phyloP scores from a whole-genome alignment of 331 rosid species.

The Cydonia oblonga region DNA sequence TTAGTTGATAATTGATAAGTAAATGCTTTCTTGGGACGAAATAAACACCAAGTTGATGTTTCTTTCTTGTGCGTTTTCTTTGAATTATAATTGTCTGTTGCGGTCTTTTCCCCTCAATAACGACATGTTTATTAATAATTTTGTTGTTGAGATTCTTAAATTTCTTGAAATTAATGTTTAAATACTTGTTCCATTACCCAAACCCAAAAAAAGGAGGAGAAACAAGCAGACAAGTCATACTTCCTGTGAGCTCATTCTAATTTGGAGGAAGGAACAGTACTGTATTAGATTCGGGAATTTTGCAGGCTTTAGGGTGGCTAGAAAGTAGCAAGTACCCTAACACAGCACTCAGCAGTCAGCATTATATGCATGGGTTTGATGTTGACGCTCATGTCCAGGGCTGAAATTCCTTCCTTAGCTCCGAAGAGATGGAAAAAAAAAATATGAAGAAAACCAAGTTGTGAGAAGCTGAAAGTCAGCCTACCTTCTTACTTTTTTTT shows the following conservation, averaged over 20 bases:
- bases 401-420: conserved; percentile 36
- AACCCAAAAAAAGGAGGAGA: background rate
- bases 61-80: background rate
- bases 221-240: background rate
- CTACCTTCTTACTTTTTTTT: background rate
- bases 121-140: background rate
- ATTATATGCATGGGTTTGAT: background rate
- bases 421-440: conserved; percentile 8
- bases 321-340: background rate
- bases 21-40: background rate
- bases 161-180: background rate
- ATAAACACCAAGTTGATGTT: background rate
- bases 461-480: background rate
- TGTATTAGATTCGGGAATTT: background rate
- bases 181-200: background rate
- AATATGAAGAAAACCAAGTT: background rate
- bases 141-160: background rate
- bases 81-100: background rate
- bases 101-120: background rate
- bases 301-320: background rate
- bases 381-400: background rate
- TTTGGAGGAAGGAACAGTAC: background rate
- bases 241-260: background rate
- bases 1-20: background rate
- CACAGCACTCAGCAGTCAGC: background rate